Evolutionary conservation across 75 land plant genomes (phyloP), one percentile per base, ranked within the genome.

Genomic region (Gnetum montanum): DNA sequence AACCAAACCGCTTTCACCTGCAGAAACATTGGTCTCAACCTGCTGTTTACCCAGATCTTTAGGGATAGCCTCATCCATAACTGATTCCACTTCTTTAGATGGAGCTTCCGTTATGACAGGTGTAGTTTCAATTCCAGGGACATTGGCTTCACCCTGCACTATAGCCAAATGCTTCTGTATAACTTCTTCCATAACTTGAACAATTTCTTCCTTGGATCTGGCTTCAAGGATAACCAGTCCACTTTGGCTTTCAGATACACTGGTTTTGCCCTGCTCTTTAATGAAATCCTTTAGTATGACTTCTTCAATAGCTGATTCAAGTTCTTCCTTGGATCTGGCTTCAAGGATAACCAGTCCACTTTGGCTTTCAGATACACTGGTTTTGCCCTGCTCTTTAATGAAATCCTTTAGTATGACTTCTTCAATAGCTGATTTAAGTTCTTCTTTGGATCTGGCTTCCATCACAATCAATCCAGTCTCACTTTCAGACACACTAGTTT

Each of bases 311-410:
- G 22, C 37, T 20, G 37, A 33, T 52, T 33, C 55, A 31, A 52
- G 16, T 52, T 52, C 55, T 13, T 52, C 55, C 33, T 30, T 52
- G 34, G 55, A 52, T 36, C 33, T 52, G 55, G 33, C 35, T 29
- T 52, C 55, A 52, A 33, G 55, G 36, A 52, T 31, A 19, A 31
- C 33, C 34, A 52, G 16, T 7, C 36, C 55, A 8, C 16, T 33
- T 4, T 52, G 55, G 36, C 20, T 20, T 31, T 33, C 55, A 3
- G 55, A 33, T 19, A 2, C 33, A 52, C 33, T 31, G 7, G 29
- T 20, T 33, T 52, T 25, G 8, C 33, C 22, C 12, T 16, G 55
- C 6, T 33, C 22, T 31, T 24, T 20, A 12, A 12, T 15, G 23
- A 52, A 23, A 8, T 52, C 55, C 1, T 31, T 30, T 20, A 15